Percentiles rank a stretch among this genome's conserved stretches.
Conservation (phyloP, 2,329 filamentous ascomycete species). For the Epichloe glyceriae region DNA sequence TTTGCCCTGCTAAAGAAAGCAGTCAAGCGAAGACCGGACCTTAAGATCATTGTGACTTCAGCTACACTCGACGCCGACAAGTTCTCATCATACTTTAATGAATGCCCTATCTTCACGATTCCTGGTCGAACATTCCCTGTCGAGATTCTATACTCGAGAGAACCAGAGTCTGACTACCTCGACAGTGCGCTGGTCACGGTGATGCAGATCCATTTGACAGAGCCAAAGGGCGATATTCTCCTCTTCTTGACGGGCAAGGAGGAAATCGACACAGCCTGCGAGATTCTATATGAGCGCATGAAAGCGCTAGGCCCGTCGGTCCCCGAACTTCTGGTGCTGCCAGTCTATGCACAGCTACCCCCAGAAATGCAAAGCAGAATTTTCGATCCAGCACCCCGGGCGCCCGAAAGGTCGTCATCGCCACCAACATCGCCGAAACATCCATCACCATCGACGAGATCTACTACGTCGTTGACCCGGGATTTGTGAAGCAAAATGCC, state of each 20-base stretch:
- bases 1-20: conserved; percentile 94
- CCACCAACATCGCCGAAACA: conserved; percentile 96
- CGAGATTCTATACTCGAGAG: conserved; percentile 86
- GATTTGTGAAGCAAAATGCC: conserved; percentile 94
- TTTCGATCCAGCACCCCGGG: conserved; percentile 87
- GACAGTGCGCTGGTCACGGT: conserved; percentile 90
- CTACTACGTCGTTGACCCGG: conserved; percentile 92
- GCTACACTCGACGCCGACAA: conserved; percentile 95
- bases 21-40: conserved; percentile 66
- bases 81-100: conserved; percentile 91
- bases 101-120: conserved; percentile 92
- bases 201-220: conserved; percentile 94
- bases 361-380: conserved; percentile 89
- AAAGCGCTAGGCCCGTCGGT: conserved; percentile 84
- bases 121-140: conserved; percentile 92
- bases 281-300: conserved; percentile 90
- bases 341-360: conserved; percentile 90
- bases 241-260: conserved; percentile 95
- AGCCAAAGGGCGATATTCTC: conserved; percentile 87
- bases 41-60: conserved; percentile 93
- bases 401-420: conserved; percentile 86
- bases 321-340: conserved; percentile 82
- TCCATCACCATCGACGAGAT: conserved; percentile 97
- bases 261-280: conserved; percentile 91
- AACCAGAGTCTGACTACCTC: conserved; percentile 91